Evolutionary conservation across 495 filamentous ascomycete genomes (phyloP), one percentile per base, ranked within the genome.

Genomic region (Neurospora sp.): DNA sequence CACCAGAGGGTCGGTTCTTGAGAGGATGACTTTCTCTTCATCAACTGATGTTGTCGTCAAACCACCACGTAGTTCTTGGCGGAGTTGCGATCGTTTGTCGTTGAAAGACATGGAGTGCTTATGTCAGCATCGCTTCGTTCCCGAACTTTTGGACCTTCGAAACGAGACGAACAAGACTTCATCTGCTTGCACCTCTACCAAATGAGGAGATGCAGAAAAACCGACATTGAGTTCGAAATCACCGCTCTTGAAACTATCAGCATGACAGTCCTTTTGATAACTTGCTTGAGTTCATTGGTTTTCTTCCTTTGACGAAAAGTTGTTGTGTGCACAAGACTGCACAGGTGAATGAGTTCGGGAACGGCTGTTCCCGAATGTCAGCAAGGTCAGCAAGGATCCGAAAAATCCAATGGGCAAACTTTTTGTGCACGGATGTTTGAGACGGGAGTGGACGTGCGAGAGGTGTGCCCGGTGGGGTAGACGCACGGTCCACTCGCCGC

Each of bases 31-130:
- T 59, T 27, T 2, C 3, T 27, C 20, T 27, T 59, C 11, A 20
- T 14, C 48, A 14, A 59, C 20, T 22, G 4, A 59, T 27, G n/a
- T 27, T 27, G 48, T 59, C 48, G 4, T 59, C 20, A 59, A 61
- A 61, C 5, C 3, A 61, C 16, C 48, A 31, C 12, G 48, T 14
- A 61, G 11, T 31, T 61, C 22, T 61, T 61, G 22, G 48, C 48
- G 5, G 27, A 61, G 53, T 61, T 61, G 53, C 1, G 7, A 27
- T 61, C 27, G 27, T 35, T 70, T 39, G 71, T 70, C 71, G 71
- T 73, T 73, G 71, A 69, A 39, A 73, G 39, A 31, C 4, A 44
- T 37, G 18, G 38, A 39, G 20, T 69, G 71, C 39, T 73, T 73
- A 73, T 38, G 68, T 73, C 40, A 73, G 68, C 71, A 38, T 18